Evolutionary conservation across 169 alveolate genomes (phyloP).

Genomic region (Plasmodium relictum): DNA sequence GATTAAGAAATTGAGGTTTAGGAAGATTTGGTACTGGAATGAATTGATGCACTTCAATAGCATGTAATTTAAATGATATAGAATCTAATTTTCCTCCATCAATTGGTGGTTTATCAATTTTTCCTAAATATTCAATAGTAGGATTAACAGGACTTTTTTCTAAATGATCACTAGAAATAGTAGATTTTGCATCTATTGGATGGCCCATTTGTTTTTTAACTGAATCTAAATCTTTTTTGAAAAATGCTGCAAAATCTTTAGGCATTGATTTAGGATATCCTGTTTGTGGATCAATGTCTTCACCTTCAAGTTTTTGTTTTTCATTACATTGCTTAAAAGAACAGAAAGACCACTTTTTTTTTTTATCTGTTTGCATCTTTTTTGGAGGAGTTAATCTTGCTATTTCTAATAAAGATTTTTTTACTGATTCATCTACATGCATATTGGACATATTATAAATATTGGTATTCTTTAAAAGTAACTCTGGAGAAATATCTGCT

Average conservation of each 20-base stretch:
- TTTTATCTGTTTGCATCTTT: conserved; percentile 23
- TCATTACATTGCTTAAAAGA: conserved; percentile 45
- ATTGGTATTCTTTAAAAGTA: conserved; percentile 63
- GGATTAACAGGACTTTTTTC: conserved; percentile 81
- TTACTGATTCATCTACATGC: conserved; percentile 44
- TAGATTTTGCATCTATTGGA: conserved; percentile 17
- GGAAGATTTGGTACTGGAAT: conserved; percentile 88
- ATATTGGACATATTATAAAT: conserved; percentile 38
- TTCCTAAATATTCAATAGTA: conserved; percentile 82
- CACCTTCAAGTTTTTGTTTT: not conserved
- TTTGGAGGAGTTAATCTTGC: conserved; percentile 7
- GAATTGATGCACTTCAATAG: conserved; percentile 91
- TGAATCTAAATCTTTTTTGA: conserved; percentile 76
- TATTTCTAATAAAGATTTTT: conserved; percentile 21
- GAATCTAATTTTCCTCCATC: conserved; percentile 85
- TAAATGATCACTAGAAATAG: conserved; percentile 43
- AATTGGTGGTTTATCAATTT: conserved; percentile 82
- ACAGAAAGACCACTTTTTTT: conserved; percentile 81
- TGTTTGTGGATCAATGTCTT: conserved; percentile 73
- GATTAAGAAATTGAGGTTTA: conserved; percentile 86
- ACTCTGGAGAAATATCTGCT: conserved; percentile 50
- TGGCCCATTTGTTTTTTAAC: conserved; percentile 65
- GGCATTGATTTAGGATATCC: conserved; percentile 84
- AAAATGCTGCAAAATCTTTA: conserved; percentile 82
- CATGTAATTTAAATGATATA: conserved; percentile 89